These are phyloP conservation scores for Galeopsis tetrahit DNA, from an alignment of 257 asterid species.

Conservation along the genomic window DNA sequence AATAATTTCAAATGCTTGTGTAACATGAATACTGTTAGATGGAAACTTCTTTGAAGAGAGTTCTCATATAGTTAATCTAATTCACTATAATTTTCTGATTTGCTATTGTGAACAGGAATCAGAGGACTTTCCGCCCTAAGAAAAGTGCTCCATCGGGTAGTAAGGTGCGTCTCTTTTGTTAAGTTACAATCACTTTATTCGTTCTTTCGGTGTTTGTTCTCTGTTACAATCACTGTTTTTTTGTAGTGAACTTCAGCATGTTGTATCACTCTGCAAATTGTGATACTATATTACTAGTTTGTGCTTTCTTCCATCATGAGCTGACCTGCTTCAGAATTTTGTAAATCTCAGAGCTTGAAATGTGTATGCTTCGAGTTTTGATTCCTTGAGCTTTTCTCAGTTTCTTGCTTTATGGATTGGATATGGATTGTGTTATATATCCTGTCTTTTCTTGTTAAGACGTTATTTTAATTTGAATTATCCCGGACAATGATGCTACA, in stretches of 20 bases:
- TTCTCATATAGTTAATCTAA: background rate
- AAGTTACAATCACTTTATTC: slow-evolving; percentile 23
- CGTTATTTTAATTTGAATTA: background rate
- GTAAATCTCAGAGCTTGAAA: background rate
- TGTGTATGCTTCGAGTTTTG: slow-evolving; percentile 15
- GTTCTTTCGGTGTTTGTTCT: background rate
- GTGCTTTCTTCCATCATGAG: slow-evolving; percentile 14
- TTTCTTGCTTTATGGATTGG: background rate
- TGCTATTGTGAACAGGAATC: slow-evolving; percentile 65
- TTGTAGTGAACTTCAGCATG: slow-evolving; percentile 16
- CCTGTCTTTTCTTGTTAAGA: background rate
- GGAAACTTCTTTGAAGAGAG: background rate
- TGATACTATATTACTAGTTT: background rate
- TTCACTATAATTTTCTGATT: slow-evolving; percentile 8
- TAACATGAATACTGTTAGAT: background rate
- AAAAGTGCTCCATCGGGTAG: slow-evolving; percentile 97
- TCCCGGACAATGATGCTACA: background rate
- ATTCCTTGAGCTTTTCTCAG: slow-evolving; percentile 2
- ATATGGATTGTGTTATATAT: background rate
- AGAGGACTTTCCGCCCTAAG: slow-evolving; percentile 93
- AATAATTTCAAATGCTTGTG: background rate
- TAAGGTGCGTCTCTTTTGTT: slow-evolving; percentile 59
- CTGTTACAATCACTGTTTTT: background rate
- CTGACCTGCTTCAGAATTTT: background rate
- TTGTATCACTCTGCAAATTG: background rate